Percentiles rank a stretch among this genome's conserved stretches.
phyloP scores from a whole-genome alignment of 768 basidiomycete species.

The Hypholoma sublateritium region DNA sequence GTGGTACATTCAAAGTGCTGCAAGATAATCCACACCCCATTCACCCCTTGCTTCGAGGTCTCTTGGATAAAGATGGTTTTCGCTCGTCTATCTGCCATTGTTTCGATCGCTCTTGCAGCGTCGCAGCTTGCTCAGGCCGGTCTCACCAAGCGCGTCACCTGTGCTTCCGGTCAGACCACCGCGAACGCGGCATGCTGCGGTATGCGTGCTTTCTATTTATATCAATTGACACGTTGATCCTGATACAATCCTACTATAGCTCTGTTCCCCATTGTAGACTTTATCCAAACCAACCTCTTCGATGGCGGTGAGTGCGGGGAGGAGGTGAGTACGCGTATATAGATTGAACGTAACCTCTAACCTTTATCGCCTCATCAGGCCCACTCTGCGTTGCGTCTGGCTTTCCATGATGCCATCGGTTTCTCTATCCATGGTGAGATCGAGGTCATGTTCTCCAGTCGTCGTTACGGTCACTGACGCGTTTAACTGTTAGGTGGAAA shows the following conservation, averaged over 20 bases:
- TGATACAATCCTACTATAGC: not conserved
- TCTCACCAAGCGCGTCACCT: constrained; percentile 21
- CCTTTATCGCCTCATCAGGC: not conserved
- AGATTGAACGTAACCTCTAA: not conserved
- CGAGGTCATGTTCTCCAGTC: not conserved
- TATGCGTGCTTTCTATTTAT: not conserved
- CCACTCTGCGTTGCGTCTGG: constrained; percentile 18
- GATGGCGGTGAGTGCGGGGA: constrained; percentile 32
- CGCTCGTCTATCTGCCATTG: constrained; percentile 8
- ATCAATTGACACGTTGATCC: not conserved
- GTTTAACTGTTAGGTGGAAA: constrained; percentile 1
- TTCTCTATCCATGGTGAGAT: constrained; percentile 18
- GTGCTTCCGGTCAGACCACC: constrained; percentile 19
- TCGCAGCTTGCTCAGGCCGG: constrained; percentile 9
- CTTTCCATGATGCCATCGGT: constrained; percentile 20
- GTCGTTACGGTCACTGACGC: not conserved
- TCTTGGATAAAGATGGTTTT: constrained; percentile 11
- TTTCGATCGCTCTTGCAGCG: constrained; percentile 11
- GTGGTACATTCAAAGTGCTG: not conserved
- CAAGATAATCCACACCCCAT: not conserved
- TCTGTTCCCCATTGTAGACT: constrained; percentile 20
- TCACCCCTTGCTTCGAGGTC: not conserved
- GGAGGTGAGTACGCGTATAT: constrained; percentile 20
- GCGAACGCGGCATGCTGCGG: constrained; percentile 17
- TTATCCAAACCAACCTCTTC: constrained; percentile 30